Base-by-base conservation (phyloP, 2,329 filamentous ascomycete species). In the Aciculosporium take region DNA sequence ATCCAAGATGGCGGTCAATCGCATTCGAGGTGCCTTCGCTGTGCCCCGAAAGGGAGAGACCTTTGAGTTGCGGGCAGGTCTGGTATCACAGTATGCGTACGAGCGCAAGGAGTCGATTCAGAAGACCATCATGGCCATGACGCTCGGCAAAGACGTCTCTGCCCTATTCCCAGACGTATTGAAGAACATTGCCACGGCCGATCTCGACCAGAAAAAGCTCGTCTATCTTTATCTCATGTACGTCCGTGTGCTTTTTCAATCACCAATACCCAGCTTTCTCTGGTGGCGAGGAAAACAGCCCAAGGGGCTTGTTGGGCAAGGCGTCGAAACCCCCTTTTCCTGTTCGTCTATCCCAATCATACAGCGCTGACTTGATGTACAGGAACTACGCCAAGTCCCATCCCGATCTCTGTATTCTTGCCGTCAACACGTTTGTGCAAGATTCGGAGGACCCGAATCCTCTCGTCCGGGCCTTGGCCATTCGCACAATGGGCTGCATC, bases 41-140 rank as follows among this genome's bases (percentile, higher is more conserved):
- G 81, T 80, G 61, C 91, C 91, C 54, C 79, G 82, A 57, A 98
- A 98, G 70, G 91, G 91, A 62, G 91, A 98, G 68, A 98, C 91
- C 13, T 96, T 94, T 61, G 91, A 98, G 71, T 69, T 98, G 65
- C 82, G 91, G 61, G 86, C 89, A 49, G 91, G 91, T 30, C 71
- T 98, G 61, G 91, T 93, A 49, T 98, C 91, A 49, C 91, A 98
- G 68, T 98, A 96, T 81, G 91, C 91, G 46, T 95, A 93, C 67
- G 91, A 98, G 75, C 81, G 87, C 56, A 98, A 98, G 65, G 91
- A 98, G 69, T 84, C 91, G 20, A 98, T 98, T 53, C 91, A 98
- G 61, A 96, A 94, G 73, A 98, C 91, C 49, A 98, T 98, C 67
- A 96, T 96, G 88, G 88, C 91, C 59, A 98, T 98, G 91, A 98